These are phyloP conservation scores for Fomitopsis pinicola DNA, from an alignment of 1,284 basidiomycete species.

Conservation along the genomic window DNA sequence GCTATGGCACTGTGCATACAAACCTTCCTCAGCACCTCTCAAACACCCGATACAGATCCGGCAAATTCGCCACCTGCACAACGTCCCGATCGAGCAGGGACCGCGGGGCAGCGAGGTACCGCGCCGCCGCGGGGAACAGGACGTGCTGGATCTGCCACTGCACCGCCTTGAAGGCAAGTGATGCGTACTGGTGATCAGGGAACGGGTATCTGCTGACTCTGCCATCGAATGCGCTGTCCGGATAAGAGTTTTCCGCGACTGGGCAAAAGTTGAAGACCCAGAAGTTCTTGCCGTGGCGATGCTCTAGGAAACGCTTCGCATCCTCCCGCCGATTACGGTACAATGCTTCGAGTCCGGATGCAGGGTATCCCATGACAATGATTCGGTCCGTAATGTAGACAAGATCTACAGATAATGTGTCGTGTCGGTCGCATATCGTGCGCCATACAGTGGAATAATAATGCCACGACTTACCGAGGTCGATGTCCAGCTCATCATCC, in stretches of 20 bases:
- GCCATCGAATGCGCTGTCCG: slow-evolving; percentile 54
- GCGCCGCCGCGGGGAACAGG: slow-evolving; percentile 78
- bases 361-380: slow-evolving; percentile 90
- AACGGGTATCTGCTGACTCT: slow-evolving; percentile 84
- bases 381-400: slow-evolving; percentile 81
- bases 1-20: too few species aligned
- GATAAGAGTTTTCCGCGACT: slow-evolving; percentile 68
- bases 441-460: too few species aligned
- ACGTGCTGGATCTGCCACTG: slow-evolving; percentile 87
- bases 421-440: too few species aligned
- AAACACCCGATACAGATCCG: slow-evolving; percentile 88
- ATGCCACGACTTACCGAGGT: slow-evolving; percentile 45
- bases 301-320: slow-evolving; percentile 73
- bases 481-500: slow-evolving; percentile 63
- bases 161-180: slow-evolving; percentile 41
- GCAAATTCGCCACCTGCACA: slow-evolving; percentile 82
- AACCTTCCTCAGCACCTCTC: slow-evolving; percentile 65
- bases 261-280: slow-evolving; percentile 90
- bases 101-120: slow-evolving; percentile 70
- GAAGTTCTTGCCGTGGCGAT: slow-evolving; percentile 71
- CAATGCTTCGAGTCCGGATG: slow-evolving; percentile 72
- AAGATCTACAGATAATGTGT: slow-evolving; percentile 45
- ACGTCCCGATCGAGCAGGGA: slow-evolving; percentile 71
- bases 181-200: slow-evolving; percentile 79
- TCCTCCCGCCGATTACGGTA: slow-evolving; percentile 82